Percentiles rank a stretch among this genome's conserved stretches.
These are phyloP conservation scores for Aspergillaceae sp. DNA, from an alignment of 2,329 filamentous ascomycete species.

Conservation along the genomic window DNA sequence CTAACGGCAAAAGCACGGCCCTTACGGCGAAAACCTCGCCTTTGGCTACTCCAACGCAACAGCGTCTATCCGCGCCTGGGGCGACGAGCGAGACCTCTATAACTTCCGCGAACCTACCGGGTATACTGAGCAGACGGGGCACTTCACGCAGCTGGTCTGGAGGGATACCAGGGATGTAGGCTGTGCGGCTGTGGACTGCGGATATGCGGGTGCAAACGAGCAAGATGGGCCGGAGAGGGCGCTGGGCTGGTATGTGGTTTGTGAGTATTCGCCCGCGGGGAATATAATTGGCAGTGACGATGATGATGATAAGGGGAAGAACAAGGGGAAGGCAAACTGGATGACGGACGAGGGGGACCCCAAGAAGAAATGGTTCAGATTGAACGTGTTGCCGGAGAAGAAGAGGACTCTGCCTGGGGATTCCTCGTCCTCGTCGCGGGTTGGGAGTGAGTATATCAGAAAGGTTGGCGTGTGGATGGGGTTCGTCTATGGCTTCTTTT, in stretches of 20 bases:
- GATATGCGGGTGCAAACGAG: slow-evolving; percentile 16
- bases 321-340: too few relatives aligned
- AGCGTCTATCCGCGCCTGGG: slow-evolving; percentile 58
- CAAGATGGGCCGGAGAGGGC: slow-evolving; percentile 8
- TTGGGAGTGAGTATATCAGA: neutral
- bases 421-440: neutral
- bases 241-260: slow-evolving; percentile 58
- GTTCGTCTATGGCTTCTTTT: slow-evolving; percentile 1
- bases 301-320: too few relatives aligned
- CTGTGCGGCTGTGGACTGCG: slow-evolving; percentile 42
- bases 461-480: slow-evolving; percentile 1
- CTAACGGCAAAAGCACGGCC: slow-evolving; percentile 39
- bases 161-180: slow-evolving; percentile 52
- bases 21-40: slow-evolving; percentile 68
- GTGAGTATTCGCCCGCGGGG: slow-evolving; percentile 61
- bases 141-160: slow-evolving; percentile 70
- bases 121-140: slow-evolving; percentile 54
- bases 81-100: slow-evolving; percentile 50
- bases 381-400: slow-evolving; percentile 19
- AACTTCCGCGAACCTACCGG: slow-evolving; percentile 47
- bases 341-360: too few relatives aligned
- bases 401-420: too few relatives aligned
- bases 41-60: slow-evolving; percentile 55
- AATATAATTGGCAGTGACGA: slow-evolving; percentile 43
- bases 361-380: slow-evolving; percentile 18